These are phyloP conservation scores for Dioscorea zingiberensis DNA, from an alignment of 106 monocot species.

Conservation along the genomic window DNA sequence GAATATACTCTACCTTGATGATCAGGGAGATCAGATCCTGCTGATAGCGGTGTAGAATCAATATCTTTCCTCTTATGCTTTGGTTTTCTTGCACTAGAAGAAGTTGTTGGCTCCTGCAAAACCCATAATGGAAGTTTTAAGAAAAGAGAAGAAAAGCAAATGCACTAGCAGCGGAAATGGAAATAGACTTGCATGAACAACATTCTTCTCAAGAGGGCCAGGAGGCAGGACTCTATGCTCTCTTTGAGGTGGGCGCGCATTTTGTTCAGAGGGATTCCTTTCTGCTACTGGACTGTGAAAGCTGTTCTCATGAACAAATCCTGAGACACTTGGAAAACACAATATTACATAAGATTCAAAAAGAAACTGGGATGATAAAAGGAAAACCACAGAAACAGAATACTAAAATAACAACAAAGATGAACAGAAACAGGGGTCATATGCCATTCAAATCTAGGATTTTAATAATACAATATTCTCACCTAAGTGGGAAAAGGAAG, in stretches of 20 bases:
- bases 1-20: slow-evolving; percentile 52
- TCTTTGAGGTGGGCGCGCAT: slow-evolving; percentile 20
- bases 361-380: neutral
- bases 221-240: slow-evolving; percentile 10
- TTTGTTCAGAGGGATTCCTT: slow-evolving; percentile 46
- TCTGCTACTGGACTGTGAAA: slow-evolving; percentile 33
- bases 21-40: slow-evolving; percentile 33
- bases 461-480: neutral
- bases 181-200: slow-evolving; percentile 40
- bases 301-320: slow-evolving; percentile 40
- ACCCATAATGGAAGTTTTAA: slow-evolving; percentile 9
- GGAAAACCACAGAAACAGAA: neutral
- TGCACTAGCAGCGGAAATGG: neutral
- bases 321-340: slow-evolving; percentile 77
- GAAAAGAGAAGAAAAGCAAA: slow-evolving; percentile 9
- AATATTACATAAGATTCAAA: slow-evolving; percentile 34
- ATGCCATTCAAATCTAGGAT: neutral
- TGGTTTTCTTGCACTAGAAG: slow-evolving; percentile 50
- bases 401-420: neutral
- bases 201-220: slow-evolving; percentile 30
- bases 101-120: slow-evolving; percentile 34
- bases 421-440: neutral
- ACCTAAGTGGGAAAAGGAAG: neutral
- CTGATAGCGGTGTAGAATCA: slow-evolving; percentile 30
- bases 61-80: slow-evolving; percentile 78